These are phyloP conservation scores for Striga asiatica DNA, from an alignment of 257 asterid species.

Conservation along the genomic window DNA sequence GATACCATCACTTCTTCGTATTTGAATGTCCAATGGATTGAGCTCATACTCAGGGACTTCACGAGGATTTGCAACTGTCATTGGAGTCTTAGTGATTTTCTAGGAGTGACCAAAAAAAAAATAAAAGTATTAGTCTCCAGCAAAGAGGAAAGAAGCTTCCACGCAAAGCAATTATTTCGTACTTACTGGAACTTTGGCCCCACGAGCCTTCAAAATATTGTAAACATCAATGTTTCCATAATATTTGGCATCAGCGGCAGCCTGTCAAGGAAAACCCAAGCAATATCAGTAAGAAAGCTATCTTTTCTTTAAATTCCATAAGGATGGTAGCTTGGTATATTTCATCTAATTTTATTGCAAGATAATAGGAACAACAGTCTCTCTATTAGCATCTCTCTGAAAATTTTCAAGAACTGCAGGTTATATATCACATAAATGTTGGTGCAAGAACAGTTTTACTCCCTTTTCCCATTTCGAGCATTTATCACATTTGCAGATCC, in stretches of 20 bases:
- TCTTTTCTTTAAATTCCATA: conserved; percentile 6
- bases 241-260: conserved; percentile 97
- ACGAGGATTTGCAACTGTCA: conserved; percentile 89
- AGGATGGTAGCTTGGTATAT: too few relatives aligned
- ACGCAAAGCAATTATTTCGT: neutral
- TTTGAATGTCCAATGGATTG: conserved; percentile 84
- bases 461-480: neutral
- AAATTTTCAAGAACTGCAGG: too few relatives aligned
- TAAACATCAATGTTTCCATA: conserved; percentile 74
- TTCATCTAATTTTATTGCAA: too few relatives aligned
- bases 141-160: conserved; percentile 13
- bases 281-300: neutral
- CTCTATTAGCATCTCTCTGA: too few relatives aligned
- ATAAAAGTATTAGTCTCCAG: conserved; percentile 18
- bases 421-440: too few relatives aligned
- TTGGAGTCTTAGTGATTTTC: conserved; percentile 95
- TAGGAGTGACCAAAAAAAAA: conserved; percentile 28
- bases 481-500: neutral
- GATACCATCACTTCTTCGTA: conserved; percentile 85
- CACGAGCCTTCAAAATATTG: conserved; percentile 84
- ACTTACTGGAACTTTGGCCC: conserved; percentile 83
- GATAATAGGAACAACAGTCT: too few relatives aligned
- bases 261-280: conserved; percentile 31
- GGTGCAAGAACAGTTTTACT: too few relatives aligned
- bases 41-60: conserved; percentile 98